These are phyloP conservation scores for Aquilaria sinensis DNA, from an alignment of 345 rosid genomes.

Conservation along the genomic window DNA sequence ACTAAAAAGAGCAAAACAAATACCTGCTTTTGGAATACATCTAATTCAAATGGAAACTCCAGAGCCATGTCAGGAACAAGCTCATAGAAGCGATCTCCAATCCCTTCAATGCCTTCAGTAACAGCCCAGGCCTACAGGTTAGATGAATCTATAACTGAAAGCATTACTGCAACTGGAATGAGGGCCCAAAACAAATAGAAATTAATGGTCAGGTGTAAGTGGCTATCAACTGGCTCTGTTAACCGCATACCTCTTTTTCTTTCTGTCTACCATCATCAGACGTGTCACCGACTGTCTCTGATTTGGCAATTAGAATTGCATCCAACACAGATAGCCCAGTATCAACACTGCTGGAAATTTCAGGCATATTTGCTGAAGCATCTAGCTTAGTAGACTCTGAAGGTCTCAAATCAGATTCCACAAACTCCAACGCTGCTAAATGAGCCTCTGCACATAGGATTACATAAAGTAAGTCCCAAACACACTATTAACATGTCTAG, in stretches of 20 bases:
- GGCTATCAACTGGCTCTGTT: conserved; percentile 1
- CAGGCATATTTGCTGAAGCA: conserved; percentile 26
- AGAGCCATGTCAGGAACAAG: conserved; percentile 93
- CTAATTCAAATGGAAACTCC: conserved; percentile 87
- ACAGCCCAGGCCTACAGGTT: conserved; percentile 71
- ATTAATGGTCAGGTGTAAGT: not conserved
- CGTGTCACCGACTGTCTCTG: conserved; percentile 32
- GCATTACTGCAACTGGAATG: conserved; percentile 3
- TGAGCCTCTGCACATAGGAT: conserved; percentile 25
- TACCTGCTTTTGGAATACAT: conserved; percentile 94
- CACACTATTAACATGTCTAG: not conserved
- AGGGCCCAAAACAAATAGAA: conserved; percentile 3
- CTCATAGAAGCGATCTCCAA: conserved; percentile 65
- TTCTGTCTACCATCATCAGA: conserved; percentile 27
- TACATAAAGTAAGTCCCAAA: conserved; percentile 1
- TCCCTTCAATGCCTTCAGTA: conserved; percentile 57
- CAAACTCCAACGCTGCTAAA: conserved; percentile 38
- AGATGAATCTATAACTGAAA: conserved; percentile 14
- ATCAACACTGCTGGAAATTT: conserved; percentile 24
- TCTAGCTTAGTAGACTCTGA: conserved; percentile 39
- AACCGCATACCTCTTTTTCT: conserved; percentile 49
- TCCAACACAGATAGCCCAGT: conserved; percentile 54
- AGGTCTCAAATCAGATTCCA: conserved; percentile 36
- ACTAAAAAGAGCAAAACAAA: not conserved
- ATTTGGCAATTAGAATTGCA: conserved; percentile 65